Evolutionary conservation across 495 filamentous ascomycete genomes (phyloP).

Genomic region (Xylaria grammica): DNA sequence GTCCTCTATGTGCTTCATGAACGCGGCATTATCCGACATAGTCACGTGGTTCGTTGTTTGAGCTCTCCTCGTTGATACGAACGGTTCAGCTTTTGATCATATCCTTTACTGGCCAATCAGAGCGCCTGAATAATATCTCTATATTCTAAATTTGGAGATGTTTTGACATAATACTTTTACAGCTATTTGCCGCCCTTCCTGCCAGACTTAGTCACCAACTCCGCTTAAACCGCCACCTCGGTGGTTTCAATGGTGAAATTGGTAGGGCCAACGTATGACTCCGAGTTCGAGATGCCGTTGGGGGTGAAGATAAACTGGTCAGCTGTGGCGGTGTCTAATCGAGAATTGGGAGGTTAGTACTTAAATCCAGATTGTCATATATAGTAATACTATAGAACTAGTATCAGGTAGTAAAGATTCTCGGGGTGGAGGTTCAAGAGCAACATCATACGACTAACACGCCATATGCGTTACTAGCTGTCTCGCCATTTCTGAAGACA

Average conservation of each 20-base stretch:
- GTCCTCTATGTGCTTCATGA: no score
- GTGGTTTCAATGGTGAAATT: slow-evolving; percentile 8
- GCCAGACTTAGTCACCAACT: neutral
- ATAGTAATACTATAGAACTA: no score
- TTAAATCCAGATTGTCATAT: neutral
- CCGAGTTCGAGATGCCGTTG: neutral
- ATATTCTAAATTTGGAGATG: no score
- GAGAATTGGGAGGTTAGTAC: neutral
- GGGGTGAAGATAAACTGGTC: slow-evolving; percentile 8
- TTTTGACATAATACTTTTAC: no score
- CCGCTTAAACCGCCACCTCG: slow-evolving; percentile 1
- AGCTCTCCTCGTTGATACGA: no score
- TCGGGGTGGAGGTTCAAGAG: neutral
- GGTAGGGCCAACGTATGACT: slow-evolving; percentile 7
- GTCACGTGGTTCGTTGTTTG: no score
- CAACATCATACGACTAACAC: neutral
- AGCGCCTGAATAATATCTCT: no score
- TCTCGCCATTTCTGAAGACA: neutral
- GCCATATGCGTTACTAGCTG: neutral
- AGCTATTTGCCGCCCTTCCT: neutral
- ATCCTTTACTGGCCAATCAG: no score
- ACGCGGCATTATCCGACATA: no score
- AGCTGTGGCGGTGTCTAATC: slow-evolving; percentile 1
- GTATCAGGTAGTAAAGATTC: no score
- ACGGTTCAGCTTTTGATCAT: no score